Conservation (phyloP, 2,329 filamentous ascomycete genomes). For the Xylaria sp. region DNA sequence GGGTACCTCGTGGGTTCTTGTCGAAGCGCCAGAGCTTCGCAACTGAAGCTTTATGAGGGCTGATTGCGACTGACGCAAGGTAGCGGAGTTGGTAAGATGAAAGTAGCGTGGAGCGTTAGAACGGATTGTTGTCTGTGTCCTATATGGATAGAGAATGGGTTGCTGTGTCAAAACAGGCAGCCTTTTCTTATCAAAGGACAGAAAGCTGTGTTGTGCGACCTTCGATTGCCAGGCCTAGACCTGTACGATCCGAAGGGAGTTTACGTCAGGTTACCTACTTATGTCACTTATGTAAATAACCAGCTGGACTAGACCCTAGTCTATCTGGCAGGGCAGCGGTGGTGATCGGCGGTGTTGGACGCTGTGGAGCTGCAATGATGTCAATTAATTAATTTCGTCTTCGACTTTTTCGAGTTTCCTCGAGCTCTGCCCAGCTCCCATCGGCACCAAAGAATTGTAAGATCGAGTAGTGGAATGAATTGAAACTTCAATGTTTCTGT, state of each 20-base stretch:
- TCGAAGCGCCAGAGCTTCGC: not conserved
- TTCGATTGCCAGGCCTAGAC: conserved; percentile 13
- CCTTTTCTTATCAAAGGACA: conserved; percentile 4
- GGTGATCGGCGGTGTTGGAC: conserved; percentile 30
- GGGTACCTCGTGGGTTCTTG: conserved; percentile 3
- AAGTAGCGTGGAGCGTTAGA: conserved; percentile 11
- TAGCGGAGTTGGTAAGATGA: conserved; percentile 12
- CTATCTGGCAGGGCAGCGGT: conserved; percentile 18
- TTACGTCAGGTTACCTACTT: conserved; percentile 19
- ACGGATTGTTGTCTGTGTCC: not conserved
- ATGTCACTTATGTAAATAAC: not conserved
- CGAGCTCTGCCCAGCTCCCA: conserved; percentile 17
- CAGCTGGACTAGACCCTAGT: conserved; percentile 9
- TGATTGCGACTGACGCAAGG: conserved; percentile 13
- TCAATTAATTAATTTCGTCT: conserved; percentile 42
- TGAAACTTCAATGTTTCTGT: not conserved
- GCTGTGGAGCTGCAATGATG: conserved; percentile 48
- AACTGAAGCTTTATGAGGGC: not conserved
- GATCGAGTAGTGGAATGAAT: conserved; percentile 11
- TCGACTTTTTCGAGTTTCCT: conserved; percentile 16
- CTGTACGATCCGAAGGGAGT: conserved; percentile 5
- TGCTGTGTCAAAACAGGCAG: not conserved
- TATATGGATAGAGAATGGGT: not conserved
- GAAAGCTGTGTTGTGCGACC: conserved; percentile 13
- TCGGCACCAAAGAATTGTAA: conserved; percentile 11